Evolutionary conservation across 768 basidiomycete species (phyloP).

Genomic region (Sporobolomyces roseus): DNA sequence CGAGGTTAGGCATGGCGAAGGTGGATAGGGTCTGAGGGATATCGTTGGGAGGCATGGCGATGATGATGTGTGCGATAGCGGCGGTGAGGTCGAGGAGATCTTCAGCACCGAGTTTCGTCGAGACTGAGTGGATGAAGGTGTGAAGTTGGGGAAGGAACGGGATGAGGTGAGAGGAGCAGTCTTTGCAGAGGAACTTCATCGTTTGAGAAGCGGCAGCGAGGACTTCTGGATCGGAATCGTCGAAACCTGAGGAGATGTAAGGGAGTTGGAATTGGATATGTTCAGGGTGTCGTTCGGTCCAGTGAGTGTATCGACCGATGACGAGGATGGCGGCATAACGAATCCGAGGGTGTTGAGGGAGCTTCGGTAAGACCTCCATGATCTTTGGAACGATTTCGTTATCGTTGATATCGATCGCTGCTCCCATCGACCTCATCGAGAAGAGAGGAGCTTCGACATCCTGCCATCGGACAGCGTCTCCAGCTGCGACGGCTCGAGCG

Average conservation of each 20-base stretch:
- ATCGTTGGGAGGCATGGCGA: slow-evolving; percentile 83
- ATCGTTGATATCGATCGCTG: slow-evolving; percentile 78
- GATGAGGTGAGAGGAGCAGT: slow-evolving; percentile 82
- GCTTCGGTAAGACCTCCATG: slow-evolving; percentile 84
- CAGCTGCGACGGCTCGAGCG: slow-evolving; percentile 61
- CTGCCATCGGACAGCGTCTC: slow-evolving; percentile 67
- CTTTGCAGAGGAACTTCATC: slow-evolving; percentile 91
- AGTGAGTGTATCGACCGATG: slow-evolving; percentile 91
- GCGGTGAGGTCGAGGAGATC: slow-evolving; percentile 90
- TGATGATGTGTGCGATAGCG: slow-evolving; percentile 91
- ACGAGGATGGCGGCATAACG: slow-evolving; percentile 94
- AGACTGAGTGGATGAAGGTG: slow-evolving; percentile 75
- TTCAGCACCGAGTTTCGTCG: slow-evolving; percentile 72
- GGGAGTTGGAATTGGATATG: slow-evolving; percentile 81
- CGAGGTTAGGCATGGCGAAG: slow-evolving; percentile 79
- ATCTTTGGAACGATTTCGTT: slow-evolving; percentile 87
- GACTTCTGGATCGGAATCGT: slow-evolving; percentile 60
- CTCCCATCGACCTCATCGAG: slow-evolving; percentile 97
- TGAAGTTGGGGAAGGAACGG: slow-evolving; percentile 88
- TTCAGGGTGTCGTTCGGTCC: slow-evolving; percentile 83
- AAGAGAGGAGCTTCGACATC: slow-evolving; percentile 96
- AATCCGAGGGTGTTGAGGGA: slow-evolving; percentile 83
- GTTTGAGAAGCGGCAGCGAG: slow-evolving; percentile 92
- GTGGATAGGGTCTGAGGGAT: slow-evolving; percentile 80
- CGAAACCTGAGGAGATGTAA: slow-evolving; percentile 89